Conservation (phyloP, 2,329 filamentous ascomycete genomes). For the Ascochyta pisi region DNA sequence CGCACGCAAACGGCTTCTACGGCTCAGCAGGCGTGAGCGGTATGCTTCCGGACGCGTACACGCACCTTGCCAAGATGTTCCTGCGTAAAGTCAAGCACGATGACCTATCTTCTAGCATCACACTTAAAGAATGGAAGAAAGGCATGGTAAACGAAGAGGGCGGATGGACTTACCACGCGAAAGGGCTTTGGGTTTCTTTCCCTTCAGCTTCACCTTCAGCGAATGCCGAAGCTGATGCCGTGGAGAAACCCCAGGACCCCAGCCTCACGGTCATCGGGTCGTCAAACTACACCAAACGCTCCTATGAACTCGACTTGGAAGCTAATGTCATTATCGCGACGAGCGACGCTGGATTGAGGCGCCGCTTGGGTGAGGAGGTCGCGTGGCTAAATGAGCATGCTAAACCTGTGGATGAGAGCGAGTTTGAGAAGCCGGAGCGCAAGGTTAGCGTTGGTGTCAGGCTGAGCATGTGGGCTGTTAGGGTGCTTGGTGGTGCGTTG, state of each 20-base stretch:
- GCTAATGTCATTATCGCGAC: slow-evolving; percentile 88
- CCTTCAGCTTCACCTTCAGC: slow-evolving; percentile 48
- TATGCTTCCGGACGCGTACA: slow-evolving; percentile 90
- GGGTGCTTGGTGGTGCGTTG: slow-evolving; percentile 83
- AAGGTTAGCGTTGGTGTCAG: slow-evolving; percentile 85
- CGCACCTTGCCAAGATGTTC: slow-evolving; percentile 83
- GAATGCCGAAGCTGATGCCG: slow-evolving; percentile 51
- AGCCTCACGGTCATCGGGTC: slow-evolving; percentile 86
- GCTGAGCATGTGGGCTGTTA: slow-evolving; percentile 93
- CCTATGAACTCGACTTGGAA: slow-evolving; percentile 91
- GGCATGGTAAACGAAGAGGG: slow-evolving; percentile 81
- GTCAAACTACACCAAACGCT: slow-evolving; percentile 94
- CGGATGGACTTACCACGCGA: slow-evolving; percentile 98
- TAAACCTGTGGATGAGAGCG: slow-evolving; percentile 70
- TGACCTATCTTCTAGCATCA: slow-evolving; percentile 65
- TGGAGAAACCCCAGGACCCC: slow-evolving; percentile 63
- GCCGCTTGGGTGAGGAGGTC: slow-evolving; percentile 78
- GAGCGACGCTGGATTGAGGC: slow-evolving; percentile 72
- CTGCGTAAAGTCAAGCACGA: slow-evolving; percentile 67
- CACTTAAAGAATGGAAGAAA: slow-evolving; percentile 84
- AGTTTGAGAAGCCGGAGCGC: slow-evolving; percentile 81
- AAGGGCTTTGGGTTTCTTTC: slow-evolving; percentile 89
- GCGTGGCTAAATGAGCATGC: slow-evolving; percentile 80
- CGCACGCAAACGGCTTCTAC: slow-evolving; percentile 95
- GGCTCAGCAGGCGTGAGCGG: slow-evolving; percentile 86